Evolutionary conservation across 495 filamentous ascomycete species (phyloP).

Genomic region (Aspergillus saccharolyticus): DNA sequence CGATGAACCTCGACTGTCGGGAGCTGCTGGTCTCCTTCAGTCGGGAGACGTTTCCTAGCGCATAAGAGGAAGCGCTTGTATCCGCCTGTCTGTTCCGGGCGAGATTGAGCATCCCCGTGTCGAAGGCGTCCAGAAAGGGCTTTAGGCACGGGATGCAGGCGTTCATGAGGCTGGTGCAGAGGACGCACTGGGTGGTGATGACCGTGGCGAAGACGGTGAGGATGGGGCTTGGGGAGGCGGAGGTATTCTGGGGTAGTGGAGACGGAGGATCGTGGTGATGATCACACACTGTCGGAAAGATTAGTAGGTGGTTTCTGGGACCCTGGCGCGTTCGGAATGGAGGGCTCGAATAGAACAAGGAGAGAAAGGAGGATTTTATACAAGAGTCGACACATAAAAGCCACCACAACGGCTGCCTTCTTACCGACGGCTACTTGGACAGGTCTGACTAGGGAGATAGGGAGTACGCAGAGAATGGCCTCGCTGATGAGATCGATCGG

Average conservation of each 20-base stretch:
- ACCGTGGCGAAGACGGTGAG: neutral
- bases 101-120: neutral
- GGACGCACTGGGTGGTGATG: neutral
- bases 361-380: neutral
- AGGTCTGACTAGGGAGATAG: neutral
- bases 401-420: neutral
- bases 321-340: too few species aligned
- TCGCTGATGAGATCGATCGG: neutral
- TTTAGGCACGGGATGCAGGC: slow-evolving; percentile 2
- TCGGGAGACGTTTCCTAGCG: neutral
- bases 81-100: neutral
- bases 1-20: too few species aligned
- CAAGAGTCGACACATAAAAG: neutral
- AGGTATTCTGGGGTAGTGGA: neutral
- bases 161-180: neutral
- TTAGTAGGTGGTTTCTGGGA: too few species aligned
- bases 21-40: too few species aligned
- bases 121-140: slow-evolving; percentile 1
- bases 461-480: neutral
- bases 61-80: neutral
- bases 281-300: too few species aligned
- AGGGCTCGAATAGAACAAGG: too few species aligned
- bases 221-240: neutral
- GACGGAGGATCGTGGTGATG: neutral
- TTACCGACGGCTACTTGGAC: neutral